Base-by-base conservation (phyloP, 257 asterid genomes). In the Fraxinus excelsior region DNA sequence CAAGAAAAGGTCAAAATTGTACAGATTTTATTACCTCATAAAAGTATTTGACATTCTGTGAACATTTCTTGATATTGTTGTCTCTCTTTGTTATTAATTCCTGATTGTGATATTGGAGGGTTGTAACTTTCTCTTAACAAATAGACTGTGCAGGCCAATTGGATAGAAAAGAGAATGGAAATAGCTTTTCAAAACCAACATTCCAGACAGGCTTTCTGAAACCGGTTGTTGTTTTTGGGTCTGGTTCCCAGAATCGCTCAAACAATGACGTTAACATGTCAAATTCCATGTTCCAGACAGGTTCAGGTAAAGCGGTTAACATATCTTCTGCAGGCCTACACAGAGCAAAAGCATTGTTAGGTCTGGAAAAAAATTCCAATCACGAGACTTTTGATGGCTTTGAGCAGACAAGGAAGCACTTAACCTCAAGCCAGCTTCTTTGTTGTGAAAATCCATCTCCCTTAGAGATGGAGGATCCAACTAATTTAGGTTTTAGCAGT, bases 321-420 rank as follows among this genome's bases (percentile, higher is more conserved):
- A 76, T 91, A 83, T 90, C 97, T 85, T 82, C 95, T 0, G 90
- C 90, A 72, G 95, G 99, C 78, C 87, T 96, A 67, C 85, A 74
- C 78, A 91, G 91, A 87, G 99, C 98, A 66, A 90, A 91, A 82
- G 67, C 89, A 44, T 79, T 96, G 85, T 75, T 96, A 87, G 94
- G 93, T 44, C 70, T 92, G 46, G 94, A 84, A 69, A 90, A 85
- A 82, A 79, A 82, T 80, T n/a, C 44, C 65, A 86, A 86, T 75
- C 84, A 23, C 62, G 88, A 79, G 66, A 70, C 78, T 58, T 79
- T 79, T 80, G 81, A 76, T 65, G 84, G 83, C 29, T 74, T 75
- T 67, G 87, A 81, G 71, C 86, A 65, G 79, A 83, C 76, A 65
- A 73, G 72, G 44, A 80, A 42, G 82, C 80, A 67, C 75, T 46